Base-by-base conservation (phyloP, 2,329 filamentous ascomycete species). In the Zarea fungicola region DNA sequence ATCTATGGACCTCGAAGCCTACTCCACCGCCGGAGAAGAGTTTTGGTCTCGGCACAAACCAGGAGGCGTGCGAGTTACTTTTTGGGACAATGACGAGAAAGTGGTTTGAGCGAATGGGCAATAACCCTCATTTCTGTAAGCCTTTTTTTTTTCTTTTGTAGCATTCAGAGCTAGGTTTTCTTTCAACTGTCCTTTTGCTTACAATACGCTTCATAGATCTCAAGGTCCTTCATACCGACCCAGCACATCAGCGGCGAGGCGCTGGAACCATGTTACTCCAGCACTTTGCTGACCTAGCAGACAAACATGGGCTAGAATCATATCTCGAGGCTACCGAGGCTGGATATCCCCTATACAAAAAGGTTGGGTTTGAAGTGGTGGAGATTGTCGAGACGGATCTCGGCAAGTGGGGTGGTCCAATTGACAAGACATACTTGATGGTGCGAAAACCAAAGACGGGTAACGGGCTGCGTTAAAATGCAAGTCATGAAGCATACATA, bases 241-340 rank as follows among this genome's bases (percentile, higher is more conserved):
- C 67, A 1, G 60, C 61, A 11, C 64, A 68, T 47, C 66, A 69
- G 40, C 58, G 60, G 39, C 62, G 63, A 6, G 68, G 68, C 5
- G 63, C 63, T 11, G 67, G 58, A 3, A 55, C 57, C 18, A 54
- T 68, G 55, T 54, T 70, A 50, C 47, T 72, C 39, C 50, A 60
- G 26, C 67, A 62, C 60, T 62, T 62, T 3, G 56, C 61, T n/a
- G 58, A 60, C 9, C 61, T 70, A 53, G 65, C 68, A 14, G 65
- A 69, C 42, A 52, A 60, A 9, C 59, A 68, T 2, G 62, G 63
- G 5, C 49, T 71, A n/a, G 60, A 64, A 3, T 56, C 57, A 1
- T 70, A 65, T 42, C 58, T 71, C n/a, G 68, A 72, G 54, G 61
- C 69, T 1, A 65, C 66, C 0, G 46, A 52, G 0, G 55, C 62